phyloP scores from a whole-genome alignment of 2,329 filamentous ascomycete species.

The Madurella mycetomatis region DNA sequence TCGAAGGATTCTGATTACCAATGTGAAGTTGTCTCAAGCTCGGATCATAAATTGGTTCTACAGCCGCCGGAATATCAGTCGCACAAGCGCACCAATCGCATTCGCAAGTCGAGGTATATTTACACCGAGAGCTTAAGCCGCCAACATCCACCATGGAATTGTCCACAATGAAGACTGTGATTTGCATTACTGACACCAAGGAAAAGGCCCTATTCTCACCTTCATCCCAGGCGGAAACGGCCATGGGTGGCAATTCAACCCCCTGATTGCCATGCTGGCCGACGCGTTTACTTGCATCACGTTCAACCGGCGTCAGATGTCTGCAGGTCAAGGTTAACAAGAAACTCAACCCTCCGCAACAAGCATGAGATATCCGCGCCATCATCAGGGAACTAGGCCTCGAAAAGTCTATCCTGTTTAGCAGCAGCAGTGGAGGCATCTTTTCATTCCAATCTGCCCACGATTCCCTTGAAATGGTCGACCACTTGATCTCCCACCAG shows the following conservation, averaged over 20 bases:
- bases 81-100: too few relatives aligned
- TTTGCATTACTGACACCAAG: slow-evolving; percentile 32
- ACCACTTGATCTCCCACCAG: slow-evolving; percentile 32
- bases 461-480: slow-evolving; percentile 29
- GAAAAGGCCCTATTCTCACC: slow-evolving; percentile 29
- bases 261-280: slow-evolving; percentile 28
- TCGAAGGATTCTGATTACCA: too few relatives aligned
- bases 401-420: slow-evolving; percentile 28
- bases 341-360: slow-evolving; percentile 27
- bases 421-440: slow-evolving; percentile 30
- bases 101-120: too few relatives aligned
- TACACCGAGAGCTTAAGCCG: too few relatives aligned
- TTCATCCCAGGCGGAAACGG: slow-evolving; percentile 35
- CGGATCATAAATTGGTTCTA: too few relatives aligned
- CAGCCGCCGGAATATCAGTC: too few relatives aligned
- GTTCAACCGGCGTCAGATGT: slow-evolving; percentile 35
- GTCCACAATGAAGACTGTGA: slow-evolving; percentile 31
- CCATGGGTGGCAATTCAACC: slow-evolving; percentile 31
- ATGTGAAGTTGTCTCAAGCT: too few relatives aligned
- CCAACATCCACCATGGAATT: too few relatives aligned
- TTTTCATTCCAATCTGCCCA: slow-evolving; percentile 31
- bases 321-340: slow-evolving; percentile 27
- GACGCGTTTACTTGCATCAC: slow-evolving; percentile 29
- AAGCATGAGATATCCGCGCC: slow-evolving; percentile 30
- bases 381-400: slow-evolving; percentile 29